phyloP scores from a whole-genome alignment of 306 rosid species.

The Biancaea sappan region DNA sequence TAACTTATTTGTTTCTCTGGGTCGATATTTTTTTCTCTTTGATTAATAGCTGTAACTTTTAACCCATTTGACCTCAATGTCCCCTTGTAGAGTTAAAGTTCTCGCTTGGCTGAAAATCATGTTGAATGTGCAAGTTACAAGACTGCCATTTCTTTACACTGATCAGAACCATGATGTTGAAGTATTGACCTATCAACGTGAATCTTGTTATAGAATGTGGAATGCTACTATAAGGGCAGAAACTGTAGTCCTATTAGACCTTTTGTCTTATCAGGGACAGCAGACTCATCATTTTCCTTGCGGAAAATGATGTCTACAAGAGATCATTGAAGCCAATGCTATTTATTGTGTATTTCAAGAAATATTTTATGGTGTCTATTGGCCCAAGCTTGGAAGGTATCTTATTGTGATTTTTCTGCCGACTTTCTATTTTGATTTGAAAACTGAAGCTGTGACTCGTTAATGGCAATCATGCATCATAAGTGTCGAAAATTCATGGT shows the following conservation, averaged over 20 bases:
- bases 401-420: slow-evolving; percentile 50
- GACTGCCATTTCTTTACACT: slow-evolving; percentile 35
- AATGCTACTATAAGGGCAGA: background rate
- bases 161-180: slow-evolving; percentile 31
- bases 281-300: slow-evolving; percentile 31
- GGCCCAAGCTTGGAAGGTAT: slow-evolving; percentile 46
- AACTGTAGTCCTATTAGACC: background rate
- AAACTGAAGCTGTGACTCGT: background rate
- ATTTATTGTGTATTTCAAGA: slow-evolving; percentile 35
- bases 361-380: slow-evolving; percentile 40
- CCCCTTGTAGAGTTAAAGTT: slow-evolving; percentile 38
- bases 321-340: slow-evolving; percentile 46
- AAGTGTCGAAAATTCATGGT: background rate
- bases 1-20: background rate
- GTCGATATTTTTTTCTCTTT: background rate
- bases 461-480: background rate
- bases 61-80: background rate
- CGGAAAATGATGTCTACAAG: slow-evolving; percentile 37
- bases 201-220: background rate
- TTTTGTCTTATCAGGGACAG: slow-evolving; percentile 32
- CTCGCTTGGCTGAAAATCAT: slow-evolving; percentile 42
- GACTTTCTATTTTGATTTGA: background rate
- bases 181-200: slow-evolving; percentile 29
- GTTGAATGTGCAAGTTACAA: slow-evolving; percentile 39
- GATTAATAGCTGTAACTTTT: background rate